Evolutionary conservation across 192 early-diverging fungal species (phyloP), one percentile per base, ranked within the genome.

Genomic region (Neocallimastix lanati): DNA sequence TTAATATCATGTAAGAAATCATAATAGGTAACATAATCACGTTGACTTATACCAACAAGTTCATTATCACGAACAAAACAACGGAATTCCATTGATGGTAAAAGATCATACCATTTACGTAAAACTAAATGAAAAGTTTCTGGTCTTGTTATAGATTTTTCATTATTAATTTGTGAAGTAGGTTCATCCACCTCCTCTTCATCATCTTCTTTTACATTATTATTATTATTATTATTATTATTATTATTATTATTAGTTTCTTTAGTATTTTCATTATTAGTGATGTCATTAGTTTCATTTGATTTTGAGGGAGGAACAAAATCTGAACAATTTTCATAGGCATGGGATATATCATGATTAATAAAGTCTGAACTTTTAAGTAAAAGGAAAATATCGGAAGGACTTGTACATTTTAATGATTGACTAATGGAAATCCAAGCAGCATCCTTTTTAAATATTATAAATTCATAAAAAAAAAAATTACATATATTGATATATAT

Each of bases 361-460:
- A 97, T 87, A 80, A 96, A 96, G 84, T 98, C 96, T 0, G 94
- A 96, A 16, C 91, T 90, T 84, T 99, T 99, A 3, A 99, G 88
- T 25, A 99, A 82, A 29, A 96, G 82, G 80, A 92, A 93, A 6
- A 99, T 90, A 77, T 99, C 97, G 6, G 88, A 86, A 0, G 91
- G 86, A 1, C 84, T 87, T 28, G 85, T 87, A 86, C 96, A 98
- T 80, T 90, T 88, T 13, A 98, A 84, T 0, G 93, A 92, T 28
- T 93, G 89, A 12, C 88, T 91, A n/a, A 89, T 83, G 11, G 94
- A 83, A 76, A 98, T 95, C 95, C 96, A 98, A 9, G 89, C 85
- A 11, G 98, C 96, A 83, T 99, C 98, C 81, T 88, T 33, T 40
- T n/a, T n/a, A n/a, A n/a, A n/a, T n/a, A n/a, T n/a, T n/a, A n/a